Base-by-base conservation (phyloP, 169 alveolate species). In the Cryptosporidium felis region DNA sequence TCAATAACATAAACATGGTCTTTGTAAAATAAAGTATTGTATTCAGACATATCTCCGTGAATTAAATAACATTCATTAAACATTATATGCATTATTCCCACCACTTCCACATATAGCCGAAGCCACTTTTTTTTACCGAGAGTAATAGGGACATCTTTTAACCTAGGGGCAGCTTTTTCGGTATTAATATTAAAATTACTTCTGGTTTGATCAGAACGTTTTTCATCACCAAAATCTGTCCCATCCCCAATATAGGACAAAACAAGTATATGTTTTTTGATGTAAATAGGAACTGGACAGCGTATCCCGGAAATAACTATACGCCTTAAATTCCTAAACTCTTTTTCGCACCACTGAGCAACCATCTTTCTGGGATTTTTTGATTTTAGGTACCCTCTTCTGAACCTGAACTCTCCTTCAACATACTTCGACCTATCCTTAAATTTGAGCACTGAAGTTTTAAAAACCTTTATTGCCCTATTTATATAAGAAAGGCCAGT, bases 361-460 rank as follows among this genome's bases (percentile, higher is more conserved):
- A 98, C 99, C 99, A 98, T 98, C 90, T 97, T 97, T 58, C 99
- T 91, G 10, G 99, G 99, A 81, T 98, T 98, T 60, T 97, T 92
- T 41, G 92, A 91, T 51, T 90, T 91, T 26, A 91, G 94, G 88
- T 97, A 97, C 8, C 99, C 99, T 63, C 95, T 93, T 89, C 99
- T 94, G 89, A 97, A 98, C 74, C 99, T 93, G 88, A 95, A 98
- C 89, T 98, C 99, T 30, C 99, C 99, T 60, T 95, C 97, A 14
- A 98, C 98, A 89, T 98, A 98, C 89, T 96, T 93, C 41, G 99
- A 97, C 65, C 99, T 94, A 88, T 98, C 99, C 90, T 97, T 98
- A 91, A 98, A 98, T 4, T 96, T 94, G 62, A 98, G 92, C 41
- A 98, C 96, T 38, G 99, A 97, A 0, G 99, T 98, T 89, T 98